Conservation (phyloP, 441 rosid genomes). For the Erodium moschatum region DNA sequence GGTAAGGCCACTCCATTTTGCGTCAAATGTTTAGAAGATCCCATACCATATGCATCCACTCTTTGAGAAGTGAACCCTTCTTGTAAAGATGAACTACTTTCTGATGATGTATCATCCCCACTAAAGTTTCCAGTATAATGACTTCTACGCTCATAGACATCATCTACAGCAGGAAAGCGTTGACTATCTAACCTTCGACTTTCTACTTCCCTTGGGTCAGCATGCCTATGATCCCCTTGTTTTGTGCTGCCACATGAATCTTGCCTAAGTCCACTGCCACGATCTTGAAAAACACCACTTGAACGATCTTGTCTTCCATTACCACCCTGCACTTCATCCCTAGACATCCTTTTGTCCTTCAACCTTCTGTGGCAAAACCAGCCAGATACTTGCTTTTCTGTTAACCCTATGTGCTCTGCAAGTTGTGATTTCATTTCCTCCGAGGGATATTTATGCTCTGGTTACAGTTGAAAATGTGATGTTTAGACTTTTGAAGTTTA, state of each 20-base stretch:
- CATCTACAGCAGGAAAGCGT: constrained; percentile 26
- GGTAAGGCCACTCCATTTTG: constrained; percentile 31
- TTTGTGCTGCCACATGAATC: constrained; percentile 93
- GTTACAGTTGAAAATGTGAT: constrained; percentile 16
- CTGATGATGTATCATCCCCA: constrained; percentile 67
- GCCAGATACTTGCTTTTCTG: constrained; percentile 84
- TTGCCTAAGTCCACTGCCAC: constrained; percentile 62
- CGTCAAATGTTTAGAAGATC: constrained; percentile 27
- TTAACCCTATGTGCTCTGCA: constrained; percentile 59
- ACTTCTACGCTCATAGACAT: constrained; percentile 29
- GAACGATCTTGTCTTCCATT: constrained; percentile 72
- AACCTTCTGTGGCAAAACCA: constrained; percentile 97
- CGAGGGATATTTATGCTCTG: constrained; percentile 70
- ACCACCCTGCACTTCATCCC: constrained; percentile 38
- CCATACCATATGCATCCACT: constrained; percentile 24
- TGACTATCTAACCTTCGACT: constrained; percentile 53
- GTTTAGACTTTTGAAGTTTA: constrained; percentile 16
- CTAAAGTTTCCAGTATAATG: constrained; percentile 35
- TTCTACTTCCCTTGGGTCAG: constrained; percentile 73
- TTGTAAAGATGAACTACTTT: constrained; percentile 53
- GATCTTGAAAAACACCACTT: constrained; percentile 70
- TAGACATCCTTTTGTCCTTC: constrained; percentile 59
- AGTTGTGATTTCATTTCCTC: constrained; percentile 71
- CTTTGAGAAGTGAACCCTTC: constrained; percentile 29
- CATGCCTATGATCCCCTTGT: constrained; percentile 47